Evolutionary conservation across 768 basidiomycete species (phyloP), one percentile per base, ranked within the genome.

Genomic region (Cystofilobasidium capitatum): DNA sequence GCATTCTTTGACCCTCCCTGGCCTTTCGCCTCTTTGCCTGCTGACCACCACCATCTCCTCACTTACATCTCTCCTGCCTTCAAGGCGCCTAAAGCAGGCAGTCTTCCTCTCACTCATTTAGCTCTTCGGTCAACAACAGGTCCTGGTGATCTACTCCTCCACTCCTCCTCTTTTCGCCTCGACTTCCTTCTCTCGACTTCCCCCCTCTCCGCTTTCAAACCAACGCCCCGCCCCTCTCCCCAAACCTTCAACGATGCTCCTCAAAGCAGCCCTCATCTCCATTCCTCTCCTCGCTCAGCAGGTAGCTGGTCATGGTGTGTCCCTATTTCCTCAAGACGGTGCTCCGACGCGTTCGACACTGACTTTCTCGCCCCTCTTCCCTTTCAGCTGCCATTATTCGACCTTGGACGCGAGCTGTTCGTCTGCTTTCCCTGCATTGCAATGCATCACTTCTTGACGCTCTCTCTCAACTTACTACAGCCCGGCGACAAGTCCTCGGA

Each of bases 291-390:
- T 60, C 6, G 31, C 13, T 20, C 51, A 31, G 5, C 24, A 51
- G 5, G 62, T 63, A 13, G 47, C 62, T 5, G 62, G 47, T 16
- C 62, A 63, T 36, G 62, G 62, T 63, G 20, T 12, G 61, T 63
- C 33, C 35, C 44, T 26, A 6, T 36, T 36, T 49, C 40, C 40
- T 42, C 40, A 42, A 42, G 10, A 42, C 10, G 40, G 40, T 10
- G 10, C 10, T 10, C 20, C 40, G 40, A 42, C 10, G 40, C 10
- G 20, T 20, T 42, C 40, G 10, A 10, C 40, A 10, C 40, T 42
- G 40, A 42, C 10, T 20, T 42, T 20, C 40, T 42, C 10, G 10
- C 40, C 40, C 10, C 20, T 20, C 40, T 20, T 42, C 40, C 49
- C 16, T 26, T 51, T 13, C 51, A 65, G 57, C 36, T 6, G 54